phyloP scores from a whole-genome alignment of 2,329 filamentous ascomycete species.

The Aspergillus melleus region DNA sequence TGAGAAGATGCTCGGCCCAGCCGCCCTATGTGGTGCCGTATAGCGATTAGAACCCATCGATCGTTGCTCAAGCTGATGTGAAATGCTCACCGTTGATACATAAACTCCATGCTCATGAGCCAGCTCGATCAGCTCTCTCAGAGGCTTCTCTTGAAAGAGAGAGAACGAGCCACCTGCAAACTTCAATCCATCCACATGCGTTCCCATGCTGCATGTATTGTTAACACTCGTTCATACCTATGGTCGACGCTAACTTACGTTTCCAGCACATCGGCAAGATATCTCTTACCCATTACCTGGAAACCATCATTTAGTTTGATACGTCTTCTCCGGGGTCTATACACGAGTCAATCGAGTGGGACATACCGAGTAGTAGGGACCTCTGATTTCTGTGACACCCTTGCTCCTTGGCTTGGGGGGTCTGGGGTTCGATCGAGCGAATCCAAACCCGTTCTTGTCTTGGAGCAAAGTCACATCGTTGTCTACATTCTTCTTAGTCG shows the following conservation, averaged over 20 bases:
- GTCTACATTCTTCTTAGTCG: constrained; percentile 16
- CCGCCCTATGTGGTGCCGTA: constrained; percentile 43
- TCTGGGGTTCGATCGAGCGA: constrained; percentile 51
- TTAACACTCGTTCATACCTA: not conserved
- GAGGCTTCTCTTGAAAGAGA: constrained; percentile 47
- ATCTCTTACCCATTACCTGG: constrained; percentile 53
- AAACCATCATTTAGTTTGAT: constrained; percentile 1
- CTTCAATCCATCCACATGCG: constrained; percentile 57
- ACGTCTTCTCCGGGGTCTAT: not conserved
- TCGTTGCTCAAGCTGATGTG: not conserved
- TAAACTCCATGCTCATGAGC: constrained; percentile 53
- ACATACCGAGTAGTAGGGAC: constrained; percentile 54
- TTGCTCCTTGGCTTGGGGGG: constrained; percentile 51
- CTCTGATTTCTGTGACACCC: constrained; percentile 57
- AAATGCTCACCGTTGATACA: constrained; percentile 49
- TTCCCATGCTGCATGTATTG: constrained; percentile 47
- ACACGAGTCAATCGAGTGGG: too few species aligned
- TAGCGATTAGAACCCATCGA: not conserved
- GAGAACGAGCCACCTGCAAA: constrained; percentile 57
- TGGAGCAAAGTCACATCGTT: constrained; percentile 43
- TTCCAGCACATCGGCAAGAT: constrained; percentile 54
- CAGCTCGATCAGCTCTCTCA: constrained; percentile 51
- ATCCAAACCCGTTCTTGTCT: constrained; percentile 53
- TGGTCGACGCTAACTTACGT: constrained; percentile 42
- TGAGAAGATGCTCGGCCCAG: constrained; percentile 56